Base-by-base conservation (phyloP, 2,329 filamentous ascomycete genomes). In the Botryotinia narcissicola region DNA sequence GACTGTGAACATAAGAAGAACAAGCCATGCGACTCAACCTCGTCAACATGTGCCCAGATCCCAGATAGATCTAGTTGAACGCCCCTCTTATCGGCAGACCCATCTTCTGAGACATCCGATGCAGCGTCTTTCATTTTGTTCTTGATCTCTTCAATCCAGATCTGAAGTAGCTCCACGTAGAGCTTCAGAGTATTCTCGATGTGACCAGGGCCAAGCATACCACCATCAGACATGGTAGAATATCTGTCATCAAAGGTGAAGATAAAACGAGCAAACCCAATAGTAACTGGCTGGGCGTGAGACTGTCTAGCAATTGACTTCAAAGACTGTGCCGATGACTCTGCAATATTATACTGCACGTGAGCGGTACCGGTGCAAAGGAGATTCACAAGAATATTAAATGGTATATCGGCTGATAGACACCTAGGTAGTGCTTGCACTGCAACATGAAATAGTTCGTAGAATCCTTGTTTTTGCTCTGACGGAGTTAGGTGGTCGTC, bases 1-100 rank as follows among this genome's bases (percentile, higher is more conserved):
- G 96, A 98, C 78, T 98, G 96, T 0, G 96, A 99, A 82, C 96
- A 99, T 10, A 99, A 85, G 81, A 99, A 99, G 85, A 99, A 99
- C 4, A 99, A 84, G 0, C 96, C 97, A 80, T 98, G 96, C 0
- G 95, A 97, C 82, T 99, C 96, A 25, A 98, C 93, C 81, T 98
- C 95, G 78, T 99, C 96, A 40, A 99, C 95, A 80, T 98, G 93
- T 1, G 94, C 94, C 86, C 95, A 93, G 4, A 97, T 91, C 73
- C 92, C 93, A 0, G 95, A 97, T 46, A 97, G 84, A 82, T 98
- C 95, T 44, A 98, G 87, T 74, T 94, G 92, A 74, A 93, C 84
- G 20, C 90, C 93, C 72, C 93, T 87, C 76, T 89, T 93, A 57
- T 92, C 92, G n/a, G 87, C 83, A 18, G 84, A 84, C 59, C 85